phyloP scores from a whole-genome alignment of 106 monocot species.

The Dioscorea zingiberensis region DNA sequence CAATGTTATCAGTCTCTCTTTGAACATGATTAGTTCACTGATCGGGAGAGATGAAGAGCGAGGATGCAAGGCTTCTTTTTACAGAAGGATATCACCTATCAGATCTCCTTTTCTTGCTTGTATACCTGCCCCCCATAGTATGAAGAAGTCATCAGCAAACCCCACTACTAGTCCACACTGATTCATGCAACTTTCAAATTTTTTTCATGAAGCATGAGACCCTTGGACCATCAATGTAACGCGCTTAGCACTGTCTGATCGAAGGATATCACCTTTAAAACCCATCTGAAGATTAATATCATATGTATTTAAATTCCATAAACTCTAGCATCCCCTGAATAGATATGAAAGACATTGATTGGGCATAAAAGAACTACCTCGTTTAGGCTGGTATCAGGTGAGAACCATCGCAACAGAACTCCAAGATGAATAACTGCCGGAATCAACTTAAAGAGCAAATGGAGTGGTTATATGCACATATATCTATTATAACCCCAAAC shows the following conservation, averaged over 20 bases:
- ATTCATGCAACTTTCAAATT: conserved; percentile 2
- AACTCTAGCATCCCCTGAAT: not conserved
- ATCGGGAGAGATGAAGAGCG: too few species aligned
- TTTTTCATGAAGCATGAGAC: conserved; percentile 53
- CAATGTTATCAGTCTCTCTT: too few species aligned
- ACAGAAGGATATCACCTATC: not conserved
- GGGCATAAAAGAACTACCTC: conserved; percentile 16
- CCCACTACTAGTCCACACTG: conserved; percentile 18
- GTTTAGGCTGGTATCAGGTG: conserved; percentile 27
- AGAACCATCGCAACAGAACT: conserved; percentile 32
- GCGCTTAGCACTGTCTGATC: conserved; percentile 47
- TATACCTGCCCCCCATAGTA: not conserved
- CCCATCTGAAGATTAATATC: conserved; percentile 8
- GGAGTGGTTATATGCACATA: conserved; percentile 37
- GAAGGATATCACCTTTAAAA: conserved; percentile 45
- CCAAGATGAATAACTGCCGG: conserved; percentile 50
- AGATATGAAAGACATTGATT: not conserved
- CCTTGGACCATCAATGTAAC: conserved; percentile 59
- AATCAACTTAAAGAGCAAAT: conserved; percentile 42
- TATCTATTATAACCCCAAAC: too few species aligned
- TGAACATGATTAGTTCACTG: too few species aligned
- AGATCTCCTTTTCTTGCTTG: not conserved
- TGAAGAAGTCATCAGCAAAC: not conserved
- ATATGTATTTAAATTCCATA: not conserved
- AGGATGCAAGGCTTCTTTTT: too few species aligned